phyloP scores from a whole-genome alignment of 2,329 filamentous ascomycete genomes.

The Cladosporium sp. region DNA sequence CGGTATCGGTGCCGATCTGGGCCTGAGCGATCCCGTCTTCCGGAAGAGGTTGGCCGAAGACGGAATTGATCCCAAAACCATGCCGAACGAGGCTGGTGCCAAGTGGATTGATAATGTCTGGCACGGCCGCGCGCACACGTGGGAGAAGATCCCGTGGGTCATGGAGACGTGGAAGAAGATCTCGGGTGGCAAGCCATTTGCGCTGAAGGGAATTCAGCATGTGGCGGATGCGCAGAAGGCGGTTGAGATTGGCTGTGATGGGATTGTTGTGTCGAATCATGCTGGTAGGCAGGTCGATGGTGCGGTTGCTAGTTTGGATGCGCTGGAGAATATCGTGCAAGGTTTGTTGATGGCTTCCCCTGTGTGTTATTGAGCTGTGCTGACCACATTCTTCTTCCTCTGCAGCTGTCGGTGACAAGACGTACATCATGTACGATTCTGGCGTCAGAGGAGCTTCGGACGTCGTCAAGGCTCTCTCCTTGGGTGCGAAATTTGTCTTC shows the following conservation, averaged over 20 bases:
- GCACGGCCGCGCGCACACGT: slow-evolving; percentile 60
- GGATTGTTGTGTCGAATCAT: slow-evolving; percentile 68
- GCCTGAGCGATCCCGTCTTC: slow-evolving; percentile 58
- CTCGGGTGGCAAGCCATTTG: slow-evolving; percentile 53
- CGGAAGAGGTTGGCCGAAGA: slow-evolving; percentile 47
- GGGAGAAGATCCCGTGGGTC: slow-evolving; percentile 64
- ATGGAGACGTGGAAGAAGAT: slow-evolving; percentile 54
- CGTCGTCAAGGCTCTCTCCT: slow-evolving; percentile 57
- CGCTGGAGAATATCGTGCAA: slow-evolving; percentile 55
- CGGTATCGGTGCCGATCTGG: slow-evolving; percentile 55
- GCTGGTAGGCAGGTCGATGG: slow-evolving; percentile 64
- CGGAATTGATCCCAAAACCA: slow-evolving; percentile 50
- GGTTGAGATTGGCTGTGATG: slow-evolving; percentile 58
- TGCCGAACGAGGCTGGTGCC: slow-evolving; percentile 52
- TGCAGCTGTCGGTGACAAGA: slow-evolving; percentile 45
- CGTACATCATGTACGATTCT: slow-evolving; percentile 56
- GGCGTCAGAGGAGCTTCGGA: slow-evolving; percentile 55
- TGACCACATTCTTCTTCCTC: background rate
- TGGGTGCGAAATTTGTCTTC: slow-evolving; percentile 61
- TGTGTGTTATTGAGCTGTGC: background rate
- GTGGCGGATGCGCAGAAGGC: slow-evolving; percentile 59
- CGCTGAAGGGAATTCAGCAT: slow-evolving; percentile 67
- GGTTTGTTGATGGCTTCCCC: slow-evolving; percentile 30
- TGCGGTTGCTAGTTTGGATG: slow-evolving; percentile 56
- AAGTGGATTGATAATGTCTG: slow-evolving; percentile 63